Evolutionary conservation across 108 stramenopile genomes (phyloP), one percentile per base, ranked within the genome.

Genomic region (Cyclotella cryptica): DNA sequence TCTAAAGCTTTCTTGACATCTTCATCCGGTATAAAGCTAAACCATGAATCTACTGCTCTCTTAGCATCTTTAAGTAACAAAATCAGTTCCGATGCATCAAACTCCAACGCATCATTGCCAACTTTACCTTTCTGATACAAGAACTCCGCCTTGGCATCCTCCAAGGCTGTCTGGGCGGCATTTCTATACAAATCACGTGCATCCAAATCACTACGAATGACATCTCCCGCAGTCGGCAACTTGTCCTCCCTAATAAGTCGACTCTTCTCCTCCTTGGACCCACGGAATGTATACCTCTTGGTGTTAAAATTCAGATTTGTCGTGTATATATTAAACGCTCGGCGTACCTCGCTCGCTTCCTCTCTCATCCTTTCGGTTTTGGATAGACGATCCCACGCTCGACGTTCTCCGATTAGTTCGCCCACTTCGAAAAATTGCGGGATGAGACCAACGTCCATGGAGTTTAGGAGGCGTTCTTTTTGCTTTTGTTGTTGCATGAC

Each of bases 171-270:
- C 59, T 87, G 74, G 0, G 90, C 55, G 27, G 80, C 87, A 85
- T 94, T 94, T 35, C 93, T 75, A 69, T 85, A 87, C 66, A 94
- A 84, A 78, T 94, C 88, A 12, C 93, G 74, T 21, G 89, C 75
- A 75, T 94, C 93, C 64, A 94, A 74, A 79, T 94, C 91, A 71
- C 87, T 83, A 46, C 78, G 76, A 60, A 94, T 88, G n/a, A 93
- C 93, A n/a, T 79, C 67, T 26, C 45, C 84, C 2, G 86, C 84
- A 63, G 78, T 71, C 0, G 92, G 92, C 67, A 93, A 78, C 35
- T 44, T 60, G 67, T 89, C 89, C 30, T 87, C 79, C 2, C 89
- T 81, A 61, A 90, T 86, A 71, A 85, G 30, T 49, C 19, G 58
- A 21, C 77, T 81, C 62, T 77, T 80, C 41, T 90, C 89, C 19